Base-by-base conservation (phyloP, 805 yeast species). In the Kuraishia capsulata region DNA sequence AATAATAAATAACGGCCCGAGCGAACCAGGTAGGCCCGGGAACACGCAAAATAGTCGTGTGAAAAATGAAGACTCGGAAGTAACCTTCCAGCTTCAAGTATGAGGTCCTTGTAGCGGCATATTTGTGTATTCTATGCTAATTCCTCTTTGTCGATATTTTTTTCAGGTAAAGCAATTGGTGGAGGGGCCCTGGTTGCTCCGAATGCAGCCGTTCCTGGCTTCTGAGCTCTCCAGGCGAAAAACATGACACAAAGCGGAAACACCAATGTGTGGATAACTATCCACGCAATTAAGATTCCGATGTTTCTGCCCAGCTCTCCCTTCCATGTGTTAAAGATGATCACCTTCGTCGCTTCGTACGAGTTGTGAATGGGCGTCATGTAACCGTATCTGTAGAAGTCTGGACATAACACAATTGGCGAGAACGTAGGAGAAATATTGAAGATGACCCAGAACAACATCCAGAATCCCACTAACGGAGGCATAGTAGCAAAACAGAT, bases 401-500 rank as follows among this genome's bases (percentile, higher is more conserved):
- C 44, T 4, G 79, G 74, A 23, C 70, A 64, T 39, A 81, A 57
- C 2, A 72, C 83, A 49, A 82, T 54, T 6, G 89, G 81, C 10
- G 76, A 58, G 50, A 81, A 81, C 1, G 87, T 73, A 19, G 88
- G 78, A 2, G 88, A 62, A 37, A 81, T 76, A 52, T 84, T 84
- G 24, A 68, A 34, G 42, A 84, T 69, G 42, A 82, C 88, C 73
- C 84, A 82, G 42, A 72, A 65, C 44, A 82, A 62, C 48, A 84
- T 52, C 87, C 89, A 81, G 49, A 81, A 73, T 0, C 89, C 88
- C 36, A 80, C 46, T 38, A 69, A 47, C 21, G 87, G 86, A 1
- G 92, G 90, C 37, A 67, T 65, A 13, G 63, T 40, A 4, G 76
- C 57, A 35, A 79, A 60, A 5, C 71, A 52, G 4, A 81, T 24